phyloP scores from a whole-genome alignment of 305 asterid species.

The Fraxinus angustifolia region DNA sequence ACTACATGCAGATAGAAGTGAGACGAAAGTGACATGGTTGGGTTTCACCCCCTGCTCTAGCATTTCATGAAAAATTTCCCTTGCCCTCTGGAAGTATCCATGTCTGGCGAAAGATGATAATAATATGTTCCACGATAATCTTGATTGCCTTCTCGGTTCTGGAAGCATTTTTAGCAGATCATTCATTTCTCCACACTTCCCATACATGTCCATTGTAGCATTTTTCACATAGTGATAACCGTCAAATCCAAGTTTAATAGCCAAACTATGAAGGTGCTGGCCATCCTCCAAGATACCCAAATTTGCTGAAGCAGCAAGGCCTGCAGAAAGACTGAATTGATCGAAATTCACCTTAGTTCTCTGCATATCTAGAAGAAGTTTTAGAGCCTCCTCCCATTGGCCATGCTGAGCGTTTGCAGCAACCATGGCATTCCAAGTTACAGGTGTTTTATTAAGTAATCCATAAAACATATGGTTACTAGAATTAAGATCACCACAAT shows the following conservation, averaged over 20 bases:
- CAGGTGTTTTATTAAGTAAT: slow-evolving; percentile 42
- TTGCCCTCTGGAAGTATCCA: slow-evolving; percentile 58
- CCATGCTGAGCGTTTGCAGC: slow-evolving; percentile 75
- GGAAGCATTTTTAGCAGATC: slow-evolving; percentile 63
- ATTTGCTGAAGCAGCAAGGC: slow-evolving; percentile 66
- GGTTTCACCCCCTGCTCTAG: slow-evolving; percentile 52
- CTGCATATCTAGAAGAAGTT: slow-evolving; percentile 69
- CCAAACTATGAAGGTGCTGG: slow-evolving; percentile 60
- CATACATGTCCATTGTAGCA: slow-evolving; percentile 83
- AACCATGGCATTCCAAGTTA: slow-evolving; percentile 77
- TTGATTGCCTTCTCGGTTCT: slow-evolving; percentile 45
- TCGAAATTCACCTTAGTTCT: slow-evolving; percentile 63
- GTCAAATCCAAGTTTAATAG: slow-evolving; percentile 63
- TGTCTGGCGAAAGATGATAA: slow-evolving; percentile 75
- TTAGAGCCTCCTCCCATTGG: slow-evolving; percentile 71
- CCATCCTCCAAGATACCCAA: slow-evolving; percentile 76
- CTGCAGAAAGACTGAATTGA: slow-evolving; percentile 75
- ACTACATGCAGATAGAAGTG: slow-evolving; percentile 86
- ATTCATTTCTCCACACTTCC: slow-evolving; percentile 72
- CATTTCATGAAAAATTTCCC: slow-evolving; percentile 62
- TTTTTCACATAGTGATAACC: slow-evolving; percentile 51
- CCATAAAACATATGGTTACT: slow-evolving; percentile 52
- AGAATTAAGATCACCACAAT: slow-evolving; percentile 69
- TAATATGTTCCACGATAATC: slow-evolving; percentile 70
- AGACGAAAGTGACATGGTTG: slow-evolving; percentile 74